phyloP scores from a whole-genome alignment of 495 filamentous ascomycete species.

The Aspergillus panamensis region DNA sequence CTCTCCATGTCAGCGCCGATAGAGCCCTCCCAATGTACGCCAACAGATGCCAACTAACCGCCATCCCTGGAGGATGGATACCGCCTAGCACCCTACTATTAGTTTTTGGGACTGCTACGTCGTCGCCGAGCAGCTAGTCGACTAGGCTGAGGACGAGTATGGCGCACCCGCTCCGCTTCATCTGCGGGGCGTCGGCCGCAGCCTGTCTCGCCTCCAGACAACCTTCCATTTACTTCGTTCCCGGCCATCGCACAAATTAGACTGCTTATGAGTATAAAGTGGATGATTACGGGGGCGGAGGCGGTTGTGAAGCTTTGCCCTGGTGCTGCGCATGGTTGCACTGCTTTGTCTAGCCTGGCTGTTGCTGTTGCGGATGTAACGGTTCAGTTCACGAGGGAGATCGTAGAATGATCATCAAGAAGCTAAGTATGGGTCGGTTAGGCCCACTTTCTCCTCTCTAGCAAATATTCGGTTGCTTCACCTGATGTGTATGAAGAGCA shows the following conservation, averaged over 20 bases:
- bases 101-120: conserved; percentile 52
- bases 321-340: conserved; percentile 51
- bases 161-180: conserved; percentile 26
- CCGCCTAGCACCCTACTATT: conserved; percentile 56
- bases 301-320: conserved; percentile 48
- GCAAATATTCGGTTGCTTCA: background rate
- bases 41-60: conserved; percentile 37
- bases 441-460: too few species aligned
- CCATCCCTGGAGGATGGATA: conserved; percentile 58
- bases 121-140: conserved; percentile 37
- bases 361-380: conserved; percentile 23
- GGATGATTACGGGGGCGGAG: conserved; percentile 48
- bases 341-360: conserved; percentile 29
- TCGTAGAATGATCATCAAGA: background rate
- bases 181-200: conserved; percentile 41
- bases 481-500: too few species aligned
- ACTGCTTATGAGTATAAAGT: conserved; percentile 52
- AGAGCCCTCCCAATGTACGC: conserved; percentile 25
- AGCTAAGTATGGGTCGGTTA: too few species aligned
- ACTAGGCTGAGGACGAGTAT: conserved; percentile 32
- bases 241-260: conserved; percentile 9
- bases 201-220: conserved; percentile 44
- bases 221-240: conserved; percentile 42
- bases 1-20: conserved; percentile 2
- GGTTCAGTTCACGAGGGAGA: conserved; percentile 12